These are phyloP conservation scores for Plasmodium knowlesi DNA, from an alignment of 169 alveolate species.

Conservation along the genomic window DNA sequence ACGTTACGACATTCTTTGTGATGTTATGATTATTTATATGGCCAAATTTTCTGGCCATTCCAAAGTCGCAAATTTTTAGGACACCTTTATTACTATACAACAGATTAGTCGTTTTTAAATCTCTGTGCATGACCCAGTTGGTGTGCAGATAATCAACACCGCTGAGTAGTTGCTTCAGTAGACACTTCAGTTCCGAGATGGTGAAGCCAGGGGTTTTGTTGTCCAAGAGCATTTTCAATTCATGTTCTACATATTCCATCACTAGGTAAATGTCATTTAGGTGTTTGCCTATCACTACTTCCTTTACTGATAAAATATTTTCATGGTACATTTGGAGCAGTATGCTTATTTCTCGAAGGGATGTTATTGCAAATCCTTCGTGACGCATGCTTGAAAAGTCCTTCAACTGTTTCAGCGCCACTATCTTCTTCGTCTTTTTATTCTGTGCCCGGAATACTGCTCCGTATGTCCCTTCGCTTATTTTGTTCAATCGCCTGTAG, in stretches of 20 bases:
- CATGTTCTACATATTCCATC: constrained; percentile 98
- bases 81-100: constrained; percentile 90
- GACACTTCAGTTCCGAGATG: constrained; percentile 92
- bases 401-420: constrained; percentile 94
- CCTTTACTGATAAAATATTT: constrained; percentile 93
- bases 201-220: constrained; percentile 91
- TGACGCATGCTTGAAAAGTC: constrained; percentile 89
- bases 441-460: constrained; percentile 95
- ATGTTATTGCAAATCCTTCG: constrained; percentile 96
- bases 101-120: constrained; percentile 91
- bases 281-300: constrained; percentile 89
- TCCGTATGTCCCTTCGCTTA: constrained; percentile 97
- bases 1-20: constrained; percentile 96
- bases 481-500: constrained; percentile 91
- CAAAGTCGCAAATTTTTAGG: constrained; percentile 91
- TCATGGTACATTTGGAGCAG: constrained; percentile 93
- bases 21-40: constrained; percentile 88
- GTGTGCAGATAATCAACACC: constrained; percentile 89
- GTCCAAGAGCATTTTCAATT: constrained; percentile 92
- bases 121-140: constrained; percentile 93
- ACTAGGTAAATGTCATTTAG: constrained; percentile 89
- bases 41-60: constrained; percentile 93
- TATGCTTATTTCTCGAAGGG: constrained; percentile 95
- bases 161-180: constrained; percentile 86
- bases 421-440: constrained; percentile 89